Percentiles rank a stretch among this genome's conserved stretches.
Conservation (phyloP, 2,329 filamentous ascomycete genomes). For the Colletotrichum sidae region DNA sequence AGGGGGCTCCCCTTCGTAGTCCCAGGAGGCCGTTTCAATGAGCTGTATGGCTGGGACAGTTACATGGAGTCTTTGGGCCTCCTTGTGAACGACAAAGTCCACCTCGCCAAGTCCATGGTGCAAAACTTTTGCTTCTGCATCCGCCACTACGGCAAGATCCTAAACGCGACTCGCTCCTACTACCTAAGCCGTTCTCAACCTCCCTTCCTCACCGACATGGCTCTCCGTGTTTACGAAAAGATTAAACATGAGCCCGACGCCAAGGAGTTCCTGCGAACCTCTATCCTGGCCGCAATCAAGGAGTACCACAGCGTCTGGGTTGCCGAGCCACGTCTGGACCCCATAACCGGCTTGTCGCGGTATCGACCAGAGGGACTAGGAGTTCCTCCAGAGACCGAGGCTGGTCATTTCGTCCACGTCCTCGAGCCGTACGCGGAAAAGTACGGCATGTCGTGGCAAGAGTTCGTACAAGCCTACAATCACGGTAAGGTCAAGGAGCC, state of each 20-base stretch:
- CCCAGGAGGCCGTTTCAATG: conserved; percentile 96
- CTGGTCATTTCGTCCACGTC: conserved; percentile 86
- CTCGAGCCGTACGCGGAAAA: conserved; percentile 86
- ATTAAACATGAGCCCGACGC: conserved; percentile 88
- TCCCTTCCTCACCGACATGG: conserved; percentile 97
- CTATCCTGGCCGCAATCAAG: conserved; percentile 93
- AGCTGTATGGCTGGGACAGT: conserved; percentile 98
- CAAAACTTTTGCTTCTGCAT: conserved; percentile 98
- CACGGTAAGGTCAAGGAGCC: conserved; percentile 80
- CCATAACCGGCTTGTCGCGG: conserved; percentile 81
- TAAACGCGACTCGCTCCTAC: conserved; percentile 96
- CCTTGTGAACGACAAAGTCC: conserved; percentile 83
- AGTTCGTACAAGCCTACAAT: conserved; percentile 94
- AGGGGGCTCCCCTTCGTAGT: conserved; percentile 94
- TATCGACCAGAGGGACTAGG: conserved; percentile 87
- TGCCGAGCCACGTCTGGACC: conserved; percentile 80
- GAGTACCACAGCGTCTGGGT: conserved; percentile 95
- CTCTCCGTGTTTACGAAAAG: conserved; percentile 90
- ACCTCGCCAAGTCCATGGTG: conserved; percentile 95
- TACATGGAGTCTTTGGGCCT: conserved; percentile 98
- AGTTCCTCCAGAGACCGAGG: conserved; percentile 92
- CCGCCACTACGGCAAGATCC: conserved; percentile 96
- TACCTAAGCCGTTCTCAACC: conserved; percentile 95
- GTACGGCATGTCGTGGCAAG: conserved; percentile 81
- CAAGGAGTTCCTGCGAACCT: conserved; percentile 81